Evolutionary conservation across 2,329 filamentous ascomycete species (phyloP).

Genomic region (Diaporthe ilicicola): DNA sequence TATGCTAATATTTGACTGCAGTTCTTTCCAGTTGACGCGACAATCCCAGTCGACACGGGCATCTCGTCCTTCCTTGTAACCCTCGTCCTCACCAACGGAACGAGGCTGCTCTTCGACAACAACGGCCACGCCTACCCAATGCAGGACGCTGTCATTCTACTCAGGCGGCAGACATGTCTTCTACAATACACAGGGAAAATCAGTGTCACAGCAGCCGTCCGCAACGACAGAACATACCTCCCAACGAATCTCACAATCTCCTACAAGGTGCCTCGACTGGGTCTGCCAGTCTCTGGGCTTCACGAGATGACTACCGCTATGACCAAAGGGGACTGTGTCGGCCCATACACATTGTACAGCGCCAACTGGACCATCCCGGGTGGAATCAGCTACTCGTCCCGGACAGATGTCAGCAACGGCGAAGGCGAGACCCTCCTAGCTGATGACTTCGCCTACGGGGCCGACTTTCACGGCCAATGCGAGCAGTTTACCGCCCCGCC

Average conservation of each 20-base stretch:
- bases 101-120: constrained; percentile 54
- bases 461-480: constrained; percentile 23
- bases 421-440: neutral
- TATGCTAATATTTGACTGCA: neutral
- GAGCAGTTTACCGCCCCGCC: neutral
- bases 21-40: constrained; percentile 52
- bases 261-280: constrained; percentile 20
- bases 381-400: constrained; percentile 22
- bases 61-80: constrained; percentile 64
- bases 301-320: constrained; percentile 29
- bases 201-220: constrained; percentile 47
- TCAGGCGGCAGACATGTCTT: constrained; percentile 62
- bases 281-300: constrained; percentile 28
- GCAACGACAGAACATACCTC: constrained; percentile 13
- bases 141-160: constrained; percentile 61
- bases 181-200: constrained; percentile 47
- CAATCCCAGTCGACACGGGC: constrained; percentile 63
- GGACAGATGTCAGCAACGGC: constrained; percentile 28
- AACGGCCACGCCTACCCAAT: constrained; percentile 61
- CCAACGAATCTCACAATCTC: constrained; percentile 22
- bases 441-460: constrained; percentile 27
- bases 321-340: constrained; percentile 21
- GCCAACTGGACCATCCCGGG: constrained; percentile 29
- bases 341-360: constrained; percentile 25
- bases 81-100: neutral